A percentile compares a stretch with the other conserved stretches of the same genome.
Evolutionary conservation across 495 filamentous ascomycete species (phyloP).

Genomic region (Aspergillus homomorphus): DNA sequence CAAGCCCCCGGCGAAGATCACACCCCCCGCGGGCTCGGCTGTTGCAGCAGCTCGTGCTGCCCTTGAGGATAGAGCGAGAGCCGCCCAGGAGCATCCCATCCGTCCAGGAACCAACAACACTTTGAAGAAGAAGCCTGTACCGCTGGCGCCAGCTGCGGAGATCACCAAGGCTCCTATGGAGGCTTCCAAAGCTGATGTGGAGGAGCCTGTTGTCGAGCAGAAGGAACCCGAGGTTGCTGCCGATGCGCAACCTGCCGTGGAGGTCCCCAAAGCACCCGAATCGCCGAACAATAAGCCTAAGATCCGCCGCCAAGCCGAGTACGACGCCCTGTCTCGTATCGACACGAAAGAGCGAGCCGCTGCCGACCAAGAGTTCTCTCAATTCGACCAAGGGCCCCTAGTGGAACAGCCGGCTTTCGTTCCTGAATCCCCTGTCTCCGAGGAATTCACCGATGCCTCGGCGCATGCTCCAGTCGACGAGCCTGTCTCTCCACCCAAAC

Average conservation of each 20-base stretch:
- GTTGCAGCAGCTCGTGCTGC: constrained; percentile 53
- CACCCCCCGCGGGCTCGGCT: constrained; percentile 26
- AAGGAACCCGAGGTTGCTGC: constrained; percentile 19
- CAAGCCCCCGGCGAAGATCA: constrained; percentile 37
- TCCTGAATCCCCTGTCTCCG: constrained; percentile 53
- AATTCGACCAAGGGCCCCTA: constrained; percentile 88
- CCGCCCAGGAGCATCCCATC: constrained; percentile 30
- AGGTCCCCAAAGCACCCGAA: constrained; percentile 10
- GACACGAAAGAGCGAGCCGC: constrained; percentile 63
- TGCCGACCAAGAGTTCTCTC: constrained; percentile 69
- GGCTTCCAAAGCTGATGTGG: neutral
- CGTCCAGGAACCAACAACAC: constrained; percentile 25
- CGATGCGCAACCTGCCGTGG: constrained; percentile 12
- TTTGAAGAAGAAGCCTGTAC: constrained; percentile 40
- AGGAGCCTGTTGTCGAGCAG: neutral
- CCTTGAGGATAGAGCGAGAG: constrained; percentile 42
- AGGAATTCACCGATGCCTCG: constrained; percentile 16
- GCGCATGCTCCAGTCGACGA: constrained; percentile 14
- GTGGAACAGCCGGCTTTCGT: constrained; percentile 82
- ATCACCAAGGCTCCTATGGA: constrained; percentile 2
- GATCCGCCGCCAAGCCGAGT: constrained; percentile 48
- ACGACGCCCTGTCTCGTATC: constrained; percentile 57
- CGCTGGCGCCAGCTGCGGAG: constrained; percentile 21
- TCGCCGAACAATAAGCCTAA: constrained; percentile 38
- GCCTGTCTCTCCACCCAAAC: constrained; percentile 7